Evolutionary conservation across 2,329 filamentous ascomycete genomes (phyloP), one percentile per base, ranked within the genome.

Genomic region (Thielaviopsis musarum): DNA sequence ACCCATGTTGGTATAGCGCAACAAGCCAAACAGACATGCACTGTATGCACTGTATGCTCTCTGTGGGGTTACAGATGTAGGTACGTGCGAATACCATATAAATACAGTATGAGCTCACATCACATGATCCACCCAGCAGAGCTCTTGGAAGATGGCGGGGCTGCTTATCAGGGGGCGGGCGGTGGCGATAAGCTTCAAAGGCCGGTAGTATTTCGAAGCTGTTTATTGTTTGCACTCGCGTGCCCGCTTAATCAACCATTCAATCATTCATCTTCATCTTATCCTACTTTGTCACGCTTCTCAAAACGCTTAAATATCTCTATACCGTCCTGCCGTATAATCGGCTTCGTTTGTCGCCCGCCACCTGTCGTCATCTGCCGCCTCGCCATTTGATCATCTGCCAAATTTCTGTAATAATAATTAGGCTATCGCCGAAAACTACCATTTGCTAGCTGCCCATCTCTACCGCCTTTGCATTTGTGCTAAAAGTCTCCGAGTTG

Each of bases 141-240:
- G 30, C 30, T 12, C 10, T 9, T 34, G n/a, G 38, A 45, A 15
- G 17, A 45, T 45, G 38, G 38, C 38, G 38, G 38, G 38, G 38
- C 38, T 45, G 21, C 54, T 56, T 56, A 56, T 56, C 54, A 56
- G 41, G 54, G 54, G 38, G 54, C 19, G 48, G 22, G 22, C 54
- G 34, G 34, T 56, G 41, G 41, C 21, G 2, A 56, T 56, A 56
- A 26, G 34, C n/a, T 56, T 24, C 34, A 45, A 56, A 24, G 34
- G 24, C 54, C 30, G 38, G 38, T 45, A n/a, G 38, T 45, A n/a
- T 45, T 45, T 45, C 10, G 38, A 45, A 45, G 38, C 13, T 45
- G 17, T n/a, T 17, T n/a, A 15, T n/a, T 45, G 38, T 45, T 45
- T 45, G 38, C 38, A 45, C 24, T 28, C 24, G 24, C 52, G 13